Evolutionary conservation across 2,329 filamentous ascomycete species (phyloP), one percentile per base, ranked within the genome.

Genomic region (Paraphoma chrysanthemicola): DNA sequence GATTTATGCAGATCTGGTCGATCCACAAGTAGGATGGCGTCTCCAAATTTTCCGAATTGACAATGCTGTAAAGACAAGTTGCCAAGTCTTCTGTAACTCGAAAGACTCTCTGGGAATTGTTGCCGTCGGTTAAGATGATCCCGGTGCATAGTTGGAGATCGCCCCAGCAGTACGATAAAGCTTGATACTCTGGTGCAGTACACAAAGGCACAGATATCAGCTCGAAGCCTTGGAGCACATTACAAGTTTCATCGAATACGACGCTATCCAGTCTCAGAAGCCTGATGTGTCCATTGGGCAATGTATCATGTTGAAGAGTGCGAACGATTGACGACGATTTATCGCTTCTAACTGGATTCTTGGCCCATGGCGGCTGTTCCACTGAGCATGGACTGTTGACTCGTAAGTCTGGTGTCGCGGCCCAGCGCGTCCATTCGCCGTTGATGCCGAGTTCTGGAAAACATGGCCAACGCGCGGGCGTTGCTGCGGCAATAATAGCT

Each of bases 91-190:
- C 48, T 10, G 48, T 44, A 14, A 44, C 41, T 30, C 48, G 48
- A 51, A 41, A 44, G 7, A 43, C 28, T 30, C 48, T 23, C 11
- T 30, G 11, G 18, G 12, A n/a, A 16, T 30, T 23, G 36, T 44
- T 23, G 4, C 18, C 11, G 10, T 33, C 12, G 8, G 28, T 33
- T 14, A 31, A 11, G 9, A 17, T 12, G 7, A 36, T 23, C 12
- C 48, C 48, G 17, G 48, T 51, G 28, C 48, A 51, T 16, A 51
- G 48, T 4, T 39, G 28, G 39, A 51, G 43, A 44, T 51, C 39
- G 3, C 48, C 39, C 48, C 48, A 44, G 23, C 48, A 51, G 8
- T 51, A 51, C 8, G 39, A 44, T 23, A 51, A 18, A 9, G 48
- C 48, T 14, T 51, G 28, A 18, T 44, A 51, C 18, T 3, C 23